A percentile compares a stretch with the other conserved stretches of the same genome.
These are phyloP conservation scores for Solanum clarkiae DNA, from an alignment of 257 asterid genomes.

Conservation along the genomic window DNA sequence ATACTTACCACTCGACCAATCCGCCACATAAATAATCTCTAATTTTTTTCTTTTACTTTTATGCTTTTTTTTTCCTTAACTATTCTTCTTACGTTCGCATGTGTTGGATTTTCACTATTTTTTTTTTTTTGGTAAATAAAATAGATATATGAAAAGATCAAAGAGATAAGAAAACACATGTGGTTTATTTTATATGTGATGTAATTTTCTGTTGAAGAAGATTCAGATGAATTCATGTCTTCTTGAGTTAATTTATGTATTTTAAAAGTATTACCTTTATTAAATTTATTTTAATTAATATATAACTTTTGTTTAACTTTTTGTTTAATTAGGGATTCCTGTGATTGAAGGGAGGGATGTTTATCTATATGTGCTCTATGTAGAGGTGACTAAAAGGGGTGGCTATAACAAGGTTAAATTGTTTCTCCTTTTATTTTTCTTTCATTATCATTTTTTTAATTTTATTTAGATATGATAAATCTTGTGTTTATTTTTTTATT, in stretches of 20 bases:
- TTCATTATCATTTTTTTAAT: neutral
- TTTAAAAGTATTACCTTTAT: too few species aligned
- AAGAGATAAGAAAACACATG: neutral
- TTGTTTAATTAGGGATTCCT: conserved; percentile 31
- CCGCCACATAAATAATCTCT: neutral
- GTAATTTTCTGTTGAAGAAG: neutral
- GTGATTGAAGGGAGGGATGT: conserved; percentile 72
- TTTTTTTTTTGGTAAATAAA: neutral
- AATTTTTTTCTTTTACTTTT: neutral
- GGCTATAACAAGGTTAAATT: conserved; percentile 57
- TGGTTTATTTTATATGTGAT: too few species aligned
- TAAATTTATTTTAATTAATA: neutral
- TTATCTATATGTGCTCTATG: conserved; percentile 51
- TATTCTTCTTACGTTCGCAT: rapidly evolving
- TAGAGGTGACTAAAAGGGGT: conserved; percentile 67
- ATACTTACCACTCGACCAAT: neutral
- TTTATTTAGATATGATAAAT: neutral
- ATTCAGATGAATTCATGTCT: neutral
- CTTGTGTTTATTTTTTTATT: neutral
- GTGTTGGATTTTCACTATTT: neutral
- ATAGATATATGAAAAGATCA: too few species aligned
- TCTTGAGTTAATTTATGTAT: too few species aligned
- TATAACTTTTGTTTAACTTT: neutral
- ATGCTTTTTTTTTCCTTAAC: neutral
- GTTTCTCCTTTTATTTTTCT: neutral